Base-by-base conservation (phyloP, 2,329 filamentous ascomycete genomes). In the Chrysoporthe deuterocubensis region DNA sequence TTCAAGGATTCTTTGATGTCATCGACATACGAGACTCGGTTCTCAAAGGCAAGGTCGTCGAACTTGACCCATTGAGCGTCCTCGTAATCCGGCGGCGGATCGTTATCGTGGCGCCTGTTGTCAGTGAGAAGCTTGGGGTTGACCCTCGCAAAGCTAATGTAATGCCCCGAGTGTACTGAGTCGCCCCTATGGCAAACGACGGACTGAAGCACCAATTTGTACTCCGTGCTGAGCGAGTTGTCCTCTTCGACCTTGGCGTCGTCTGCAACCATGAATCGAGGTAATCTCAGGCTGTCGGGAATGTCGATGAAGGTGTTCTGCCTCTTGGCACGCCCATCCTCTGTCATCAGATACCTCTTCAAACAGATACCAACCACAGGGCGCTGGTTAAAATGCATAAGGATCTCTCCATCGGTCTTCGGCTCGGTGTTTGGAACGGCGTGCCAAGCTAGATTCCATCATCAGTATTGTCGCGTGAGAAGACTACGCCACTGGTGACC, bases 331-430 rank as follows among this genome's bases (percentile, higher is more conserved):
- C 85, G 82, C 5, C 93, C 93, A 40, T 88, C 83, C 16, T 88
- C 83, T 6, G 88, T 87, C 83, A 95, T 90, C 26, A 87, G 89
- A 76, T 98, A 99, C 70, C 96, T 87, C 77, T 98, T 98, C 46
- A 98, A 82, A 74, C 94, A 97, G 68, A 99, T 94, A 1, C 94
- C 95, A 3, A 99, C 87, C 1, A 97, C 91, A 1, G 96, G 96
- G 14, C 93, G 86, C 75, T 91, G 87, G 43, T 92, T 91, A 75
- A 98, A 97, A 75, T 97, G 94, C 64, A 89, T 88, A n/a, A 92
- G 93, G 11, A 97, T 92, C 74, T 97, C 93, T 2, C 89, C 86
- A 75, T 97, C 92, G 70, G 85, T 88, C 65, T 79, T 78, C 4
- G 87, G 87, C 65, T 87, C 83, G 59, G 76, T 80, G 69, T 83